These are phyloP conservation scores for Postia placenta DNA, from an alignment of 768 basidiomycete genomes.

Conservation along the genomic window DNA sequence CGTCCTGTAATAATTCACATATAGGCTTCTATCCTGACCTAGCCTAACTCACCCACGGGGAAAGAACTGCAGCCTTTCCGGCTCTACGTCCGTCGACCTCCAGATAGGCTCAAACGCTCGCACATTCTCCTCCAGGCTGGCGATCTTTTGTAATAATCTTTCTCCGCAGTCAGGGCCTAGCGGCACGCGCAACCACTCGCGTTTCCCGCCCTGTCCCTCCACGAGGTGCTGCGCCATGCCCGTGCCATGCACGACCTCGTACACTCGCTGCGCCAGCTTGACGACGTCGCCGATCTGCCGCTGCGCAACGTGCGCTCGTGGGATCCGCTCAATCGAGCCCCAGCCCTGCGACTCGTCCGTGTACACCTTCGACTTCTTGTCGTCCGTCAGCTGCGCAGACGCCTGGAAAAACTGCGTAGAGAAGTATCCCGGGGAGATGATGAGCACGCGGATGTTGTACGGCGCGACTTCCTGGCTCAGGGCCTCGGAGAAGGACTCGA, in stretches of 20 bases:
- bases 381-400: conserved; percentile 10
- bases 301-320: conserved; percentile 1
- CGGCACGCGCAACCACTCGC: conserved; percentile 18
- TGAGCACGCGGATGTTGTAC: conserved; percentile 22
- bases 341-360: conserved; percentile 15
- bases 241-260: conserved; percentile 19
- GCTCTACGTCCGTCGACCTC: conserved; percentile 21
- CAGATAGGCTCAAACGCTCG: conserved; percentile 18
- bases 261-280: conserved; percentile 17
- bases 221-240: conserved; percentile 14
- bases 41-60: no score
- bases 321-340: conserved; percentile 5
- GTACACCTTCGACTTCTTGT: conserved; percentile 21
- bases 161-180: conserved; percentile 20
- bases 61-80: conserved; percentile 10
- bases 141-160: conserved; percentile 15
- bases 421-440: conserved; percentile 23
- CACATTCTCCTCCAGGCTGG: conserved; percentile 15
- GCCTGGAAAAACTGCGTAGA: conserved; percentile 15
- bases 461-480: conserved; percentile 20
- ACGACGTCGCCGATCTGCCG: conserved; percentile 21
- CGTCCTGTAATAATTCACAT: no score
- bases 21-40: no score
- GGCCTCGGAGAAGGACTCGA: conserved; percentile 21
- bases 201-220: conserved; percentile 8